Evolutionary conservation across 73 alveolate genomes (phyloP).

Genomic region (Paramecium pentaurelia): DNA sequence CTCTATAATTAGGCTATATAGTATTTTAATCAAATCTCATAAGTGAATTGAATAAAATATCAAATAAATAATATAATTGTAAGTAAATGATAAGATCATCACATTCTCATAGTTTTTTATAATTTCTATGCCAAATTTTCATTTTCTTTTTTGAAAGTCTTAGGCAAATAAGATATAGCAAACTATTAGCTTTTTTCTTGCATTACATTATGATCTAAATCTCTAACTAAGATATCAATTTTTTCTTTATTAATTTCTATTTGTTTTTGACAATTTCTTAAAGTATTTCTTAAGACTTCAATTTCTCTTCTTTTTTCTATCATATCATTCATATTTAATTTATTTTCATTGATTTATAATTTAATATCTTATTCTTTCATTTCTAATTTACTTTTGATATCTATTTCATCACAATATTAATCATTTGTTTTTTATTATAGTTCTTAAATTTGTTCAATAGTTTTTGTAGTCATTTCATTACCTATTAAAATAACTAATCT

Average conservation of each 20-base stretch:
- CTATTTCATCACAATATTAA: slow-evolving; percentile 26
- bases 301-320: slow-evolving; percentile 35
- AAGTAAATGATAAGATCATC: background rate
- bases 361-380: slow-evolving; percentile 25
- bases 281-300: background rate
- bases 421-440: background rate
- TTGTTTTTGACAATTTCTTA: background rate
- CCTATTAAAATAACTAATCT: background rate
- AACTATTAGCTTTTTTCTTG: background rate
- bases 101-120: slow-evolving; percentile 24
- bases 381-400: slow-evolving; percentile 5
- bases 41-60: background rate
- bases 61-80: background rate
- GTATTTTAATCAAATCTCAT: background rate
- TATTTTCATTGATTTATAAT: background rate
- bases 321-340: slow-evolving; percentile 37
- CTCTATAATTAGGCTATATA: background rate
- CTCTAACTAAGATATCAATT: slow-evolving; percentile 9
- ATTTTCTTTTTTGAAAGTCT: background rate
- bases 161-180: background rate
- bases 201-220: slow-evolving; percentile 13
- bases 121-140: background rate
- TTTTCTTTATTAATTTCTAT: slow-evolving; percentile 24
- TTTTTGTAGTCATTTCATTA: background rate
- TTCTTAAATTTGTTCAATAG: background rate